Evolutionary conservation across 768 basidiomycete genomes (phyloP).

Genomic region (Leccinum pellstonianum): DNA sequence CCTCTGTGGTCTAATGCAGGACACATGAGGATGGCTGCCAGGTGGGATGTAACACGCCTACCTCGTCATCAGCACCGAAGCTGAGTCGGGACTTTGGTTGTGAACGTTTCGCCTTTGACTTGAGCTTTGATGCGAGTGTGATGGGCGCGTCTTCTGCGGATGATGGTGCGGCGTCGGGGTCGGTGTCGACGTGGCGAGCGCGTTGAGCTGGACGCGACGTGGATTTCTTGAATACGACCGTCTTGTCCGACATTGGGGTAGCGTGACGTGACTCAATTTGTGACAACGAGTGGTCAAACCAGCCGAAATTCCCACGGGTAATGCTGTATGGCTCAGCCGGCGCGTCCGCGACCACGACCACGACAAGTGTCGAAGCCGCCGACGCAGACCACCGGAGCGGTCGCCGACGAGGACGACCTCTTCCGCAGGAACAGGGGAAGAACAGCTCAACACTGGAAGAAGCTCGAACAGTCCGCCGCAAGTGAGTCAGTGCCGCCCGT

Average conservation of each 20-base stretch:
- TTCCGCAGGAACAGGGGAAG: slow-evolving; percentile 69
- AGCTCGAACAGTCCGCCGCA: slow-evolving; percentile 54
- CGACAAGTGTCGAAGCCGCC: slow-evolving; percentile 37
- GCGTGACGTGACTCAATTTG: slow-evolving; percentile 26
- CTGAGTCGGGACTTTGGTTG: slow-evolving; percentile 70
- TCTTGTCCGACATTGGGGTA: slow-evolving; percentile 18
- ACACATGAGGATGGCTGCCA: slow-evolving; percentile 28
- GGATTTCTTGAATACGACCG: slow-evolving; percentile 45
- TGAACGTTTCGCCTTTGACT: slow-evolving; percentile 65
- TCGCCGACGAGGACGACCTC: slow-evolving; percentile 61
- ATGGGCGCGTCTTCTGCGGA: slow-evolving; percentile 47
- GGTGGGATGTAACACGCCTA: slow-evolving; percentile 32
- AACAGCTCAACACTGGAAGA: slow-evolving; percentile 56
- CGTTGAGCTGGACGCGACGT: slow-evolving; percentile 40
- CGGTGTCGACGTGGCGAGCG: slow-evolving; percentile 38
- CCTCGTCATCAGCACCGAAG: slow-evolving; percentile 73
- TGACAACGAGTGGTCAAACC: slow-evolving; percentile 12
- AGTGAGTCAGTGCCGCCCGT: slow-evolving; percentile 38
- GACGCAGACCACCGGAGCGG: not conserved
- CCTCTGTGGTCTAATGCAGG: slow-evolving; percentile 48
- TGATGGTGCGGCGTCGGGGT: slow-evolving; percentile 26
- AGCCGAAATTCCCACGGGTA: slow-evolving; percentile 29
- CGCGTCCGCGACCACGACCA: slow-evolving; percentile 53
- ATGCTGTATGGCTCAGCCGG: slow-evolving; percentile 23
- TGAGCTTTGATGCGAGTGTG: slow-evolving; percentile 62